phyloP scores from a whole-genome alignment of 495 filamentous ascomycete genomes.

The Xylaria castorea region DNA sequence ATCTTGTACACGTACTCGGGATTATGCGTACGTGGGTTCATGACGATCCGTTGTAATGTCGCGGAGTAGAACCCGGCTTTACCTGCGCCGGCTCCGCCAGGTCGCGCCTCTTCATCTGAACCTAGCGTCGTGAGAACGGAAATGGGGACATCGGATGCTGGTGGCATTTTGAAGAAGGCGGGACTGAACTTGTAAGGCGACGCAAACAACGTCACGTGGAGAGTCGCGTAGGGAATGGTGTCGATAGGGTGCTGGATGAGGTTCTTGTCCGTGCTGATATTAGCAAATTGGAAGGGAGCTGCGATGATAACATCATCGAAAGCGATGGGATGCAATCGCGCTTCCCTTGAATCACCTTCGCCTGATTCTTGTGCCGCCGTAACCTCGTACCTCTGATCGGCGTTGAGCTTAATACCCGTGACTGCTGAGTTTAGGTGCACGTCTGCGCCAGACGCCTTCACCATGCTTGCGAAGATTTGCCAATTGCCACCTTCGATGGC shows the following conservation, averaged over 20 bases:
- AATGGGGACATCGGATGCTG: constrained; percentile 63
- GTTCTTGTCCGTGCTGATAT: constrained; percentile 55
- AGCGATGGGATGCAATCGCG: constrained; percentile 42
- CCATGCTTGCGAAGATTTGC: constrained; percentile 89
- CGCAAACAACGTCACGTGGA: constrained; percentile 90
- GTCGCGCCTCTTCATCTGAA: constrained; percentile 54
- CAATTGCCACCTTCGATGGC: constrained; percentile 88
- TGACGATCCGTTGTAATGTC: constrained; percentile 71
- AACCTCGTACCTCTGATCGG: constrained; percentile 61
- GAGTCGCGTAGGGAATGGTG: constrained; percentile 76
- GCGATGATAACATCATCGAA: constrained; percentile 87
- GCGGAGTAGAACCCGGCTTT: constrained; percentile 90
- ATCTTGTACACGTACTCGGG: constrained; percentile 93
- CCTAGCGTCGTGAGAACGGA: constrained; percentile 84
- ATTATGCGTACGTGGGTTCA: constrained; percentile 58
- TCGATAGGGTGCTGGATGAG: constrained; percentile 64
- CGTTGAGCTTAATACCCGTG: constrained; percentile 49
- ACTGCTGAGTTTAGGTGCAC: constrained; percentile 76
- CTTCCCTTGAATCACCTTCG: constrained; percentile 24
- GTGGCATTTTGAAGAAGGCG: constrained; percentile 69
- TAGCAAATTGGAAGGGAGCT: constrained; percentile 75
- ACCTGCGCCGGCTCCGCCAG: constrained; percentile 49
- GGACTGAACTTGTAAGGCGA: constrained; percentile 73
- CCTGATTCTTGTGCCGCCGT: constrained; percentile 43
- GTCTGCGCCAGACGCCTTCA: constrained; percentile 65